These are phyloP conservation scores for Backusella australiensis DNA, from an alignment of 192 early-diverging fungal genomes.

Conservation along the genomic window DNA sequence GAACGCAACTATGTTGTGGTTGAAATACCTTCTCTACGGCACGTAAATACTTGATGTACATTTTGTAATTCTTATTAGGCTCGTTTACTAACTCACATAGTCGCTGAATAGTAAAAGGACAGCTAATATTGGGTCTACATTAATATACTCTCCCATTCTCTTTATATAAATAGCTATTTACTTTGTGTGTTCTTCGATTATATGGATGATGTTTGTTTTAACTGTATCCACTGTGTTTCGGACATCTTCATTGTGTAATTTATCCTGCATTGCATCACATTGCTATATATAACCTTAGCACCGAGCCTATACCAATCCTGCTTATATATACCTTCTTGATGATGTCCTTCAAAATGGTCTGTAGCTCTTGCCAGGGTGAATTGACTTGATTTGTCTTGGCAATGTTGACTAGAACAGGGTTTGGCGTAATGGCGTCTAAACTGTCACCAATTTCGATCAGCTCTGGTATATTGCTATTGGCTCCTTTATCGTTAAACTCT, in stretches of 20 bases:
- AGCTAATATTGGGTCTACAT: neutral
- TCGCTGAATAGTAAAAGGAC: conserved; percentile 23
- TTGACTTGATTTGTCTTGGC: neutral
- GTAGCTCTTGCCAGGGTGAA: conserved; percentile 11
- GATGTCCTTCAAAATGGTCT: neutral
- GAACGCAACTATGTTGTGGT: neutral
- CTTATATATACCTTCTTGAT: neutral
- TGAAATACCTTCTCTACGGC: conserved; percentile 19
- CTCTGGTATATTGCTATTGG: neutral
- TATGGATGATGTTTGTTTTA: neutral
- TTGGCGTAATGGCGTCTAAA: neutral
- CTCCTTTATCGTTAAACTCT: neutral
- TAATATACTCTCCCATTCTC: neutral
- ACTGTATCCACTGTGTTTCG: neutral
- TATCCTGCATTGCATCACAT: conserved; percentile 2
- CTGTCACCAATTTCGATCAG: conserved; percentile 10
- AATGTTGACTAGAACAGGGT: neutral
- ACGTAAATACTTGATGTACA: conserved; percentile 18
- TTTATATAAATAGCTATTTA: neutral
- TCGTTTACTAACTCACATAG: conserved; percentile 16
- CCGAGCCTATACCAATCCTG: neutral
- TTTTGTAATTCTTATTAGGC: conserved; percentile 14
- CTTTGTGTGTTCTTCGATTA: conserved; percentile 13
- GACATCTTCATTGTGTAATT: neutral
- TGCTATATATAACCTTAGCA: conserved; percentile 1